Evolutionary conservation across 345 rosid species (phyloP), one percentile per base, ranked within the genome.

Genomic region (Populus nigra): DNA sequence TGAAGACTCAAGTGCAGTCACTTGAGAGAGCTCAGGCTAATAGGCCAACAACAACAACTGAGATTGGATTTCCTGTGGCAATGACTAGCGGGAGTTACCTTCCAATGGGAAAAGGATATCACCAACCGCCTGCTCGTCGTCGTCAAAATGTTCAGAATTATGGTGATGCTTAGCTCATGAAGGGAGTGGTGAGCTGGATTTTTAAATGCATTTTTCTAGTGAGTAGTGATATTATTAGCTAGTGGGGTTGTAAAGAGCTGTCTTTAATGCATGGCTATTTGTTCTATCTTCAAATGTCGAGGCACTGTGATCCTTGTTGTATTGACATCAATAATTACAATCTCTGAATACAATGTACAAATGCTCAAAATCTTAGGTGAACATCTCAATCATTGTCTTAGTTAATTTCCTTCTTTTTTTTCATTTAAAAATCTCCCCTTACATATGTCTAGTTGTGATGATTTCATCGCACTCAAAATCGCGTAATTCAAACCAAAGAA

Each of bases 1-100:
- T 89, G 84, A 91, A 91, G 85, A 85, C 82, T 8, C 94, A 91
- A 55, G 92, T 91, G 65, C 90, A 85, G 78, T 80, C 89, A 2
- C 81, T 91, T 35, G 90, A 91, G 81, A 81, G 85, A 78, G 85
- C 83, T 25, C 75, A 86, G 2, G 76, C 80, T 47, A 65, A 61
- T 59, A 75, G 81, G 79, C 83, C 82, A 11, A 7, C 79, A 17
- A 2, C 77, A 27, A 8, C 77, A 13, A 2, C 76, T 3, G 86
- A 82, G 71, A 61, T 86, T 29, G 87, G 86, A 18, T 83, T 80
- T 77, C 90, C 89, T 7, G 86, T 78, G 31, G 35, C 86, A 41
- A 74, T 81, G 71, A 65, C 87, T 4, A 85, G 76, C 49, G 87
- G 79, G 17, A 76, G 83, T 72, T 83, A 82, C 71, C 69, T 77